phyloP scores from a whole-genome alignment of 106 monocot genomes.

The Agapanthus africanus region DNA sequence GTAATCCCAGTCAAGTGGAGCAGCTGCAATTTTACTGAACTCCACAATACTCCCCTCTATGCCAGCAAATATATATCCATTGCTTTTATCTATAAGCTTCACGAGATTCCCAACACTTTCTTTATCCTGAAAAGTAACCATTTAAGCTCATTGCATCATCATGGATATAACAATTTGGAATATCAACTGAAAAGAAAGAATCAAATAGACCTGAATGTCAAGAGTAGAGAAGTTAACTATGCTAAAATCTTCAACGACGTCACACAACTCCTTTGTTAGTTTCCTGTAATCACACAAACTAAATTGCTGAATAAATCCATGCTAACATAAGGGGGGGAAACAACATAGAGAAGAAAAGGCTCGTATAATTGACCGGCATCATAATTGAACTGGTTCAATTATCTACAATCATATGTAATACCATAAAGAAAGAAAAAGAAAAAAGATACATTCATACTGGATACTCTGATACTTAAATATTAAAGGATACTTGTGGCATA shows the following conservation, averaged over 20 bases:
- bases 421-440: no score
- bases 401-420: no score
- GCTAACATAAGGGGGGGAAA: no score
- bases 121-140: constrained; percentile 56
- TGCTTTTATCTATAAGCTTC: constrained; percentile 93
- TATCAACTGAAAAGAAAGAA: constrained; percentile 3
- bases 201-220: constrained; percentile 63
- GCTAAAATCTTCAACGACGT: constrained; percentile 78
- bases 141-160: neutral
- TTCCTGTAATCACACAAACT: no score
- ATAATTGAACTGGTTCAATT: no score
- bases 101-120: constrained; percentile 97
- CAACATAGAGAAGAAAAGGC: no score
- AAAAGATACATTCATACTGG: no score
- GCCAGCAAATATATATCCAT: constrained; percentile 87
- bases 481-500: no score
- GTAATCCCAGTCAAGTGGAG: constrained; percentile 94
- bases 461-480: no score
- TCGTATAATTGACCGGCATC: no score
- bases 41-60: constrained; percentile 80
- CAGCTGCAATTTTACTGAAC: constrained; percentile 92
- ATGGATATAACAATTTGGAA: neutral
- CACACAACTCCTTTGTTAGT: constrained; percentile 82
- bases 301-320: no score
- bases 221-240: constrained; percentile 82